Conservation (phyloP, 2,329 filamentous ascomycete genomes). For the Fusarium sororula region DNA sequence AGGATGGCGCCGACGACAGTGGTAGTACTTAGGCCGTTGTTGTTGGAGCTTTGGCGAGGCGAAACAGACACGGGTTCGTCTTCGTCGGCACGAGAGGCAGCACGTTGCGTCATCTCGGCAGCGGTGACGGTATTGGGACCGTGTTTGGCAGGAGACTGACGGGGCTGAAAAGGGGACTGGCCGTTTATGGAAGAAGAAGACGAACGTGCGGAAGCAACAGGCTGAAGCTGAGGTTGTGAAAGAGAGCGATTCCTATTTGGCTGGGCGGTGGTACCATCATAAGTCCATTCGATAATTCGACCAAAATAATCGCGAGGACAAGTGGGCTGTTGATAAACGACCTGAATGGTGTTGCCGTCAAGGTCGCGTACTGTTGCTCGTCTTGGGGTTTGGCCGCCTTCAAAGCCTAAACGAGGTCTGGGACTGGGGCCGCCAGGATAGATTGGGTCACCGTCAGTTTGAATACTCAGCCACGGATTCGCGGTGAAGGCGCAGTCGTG, state of each 20-base stretch:
- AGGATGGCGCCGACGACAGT: conserved; percentile 79
- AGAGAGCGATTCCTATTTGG: conserved; percentile 32
- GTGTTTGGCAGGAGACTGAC: conserved; percentile 28
- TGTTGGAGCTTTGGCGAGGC: conserved; percentile 49
- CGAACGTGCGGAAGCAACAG: conserved; percentile 27
- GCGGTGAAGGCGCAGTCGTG: conserved; percentile 75
- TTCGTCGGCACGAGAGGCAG: conserved; percentile 29
- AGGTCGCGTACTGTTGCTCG: conserved; percentile 75
- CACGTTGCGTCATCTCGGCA: conserved; percentile 37
- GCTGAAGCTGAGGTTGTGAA: conserved; percentile 34
- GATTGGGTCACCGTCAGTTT: conserved; percentile 34
- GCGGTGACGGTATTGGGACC: conserved; percentile 35
- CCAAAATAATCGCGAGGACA: conserved; percentile 49
- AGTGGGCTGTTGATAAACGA: conserved; percentile 63
- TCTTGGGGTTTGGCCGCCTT: conserved; percentile 40
- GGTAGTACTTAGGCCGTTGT: conserved; percentile 62
- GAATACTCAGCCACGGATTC: conserved; percentile 58
- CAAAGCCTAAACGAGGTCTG: conserved; percentile 47
- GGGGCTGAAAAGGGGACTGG: conserved; percentile 32
- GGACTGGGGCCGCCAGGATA: conserved; percentile 26
- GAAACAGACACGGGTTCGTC: conserved; percentile 36
- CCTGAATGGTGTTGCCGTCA: conserved; percentile 86
- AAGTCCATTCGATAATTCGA: conserved; percentile 61
- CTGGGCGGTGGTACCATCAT: conserved; percentile 50
- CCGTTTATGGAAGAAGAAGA: conserved; percentile 37